Conservation (phyloP, 306 rosid genomes). For the Inga oerstediana region DNA sequence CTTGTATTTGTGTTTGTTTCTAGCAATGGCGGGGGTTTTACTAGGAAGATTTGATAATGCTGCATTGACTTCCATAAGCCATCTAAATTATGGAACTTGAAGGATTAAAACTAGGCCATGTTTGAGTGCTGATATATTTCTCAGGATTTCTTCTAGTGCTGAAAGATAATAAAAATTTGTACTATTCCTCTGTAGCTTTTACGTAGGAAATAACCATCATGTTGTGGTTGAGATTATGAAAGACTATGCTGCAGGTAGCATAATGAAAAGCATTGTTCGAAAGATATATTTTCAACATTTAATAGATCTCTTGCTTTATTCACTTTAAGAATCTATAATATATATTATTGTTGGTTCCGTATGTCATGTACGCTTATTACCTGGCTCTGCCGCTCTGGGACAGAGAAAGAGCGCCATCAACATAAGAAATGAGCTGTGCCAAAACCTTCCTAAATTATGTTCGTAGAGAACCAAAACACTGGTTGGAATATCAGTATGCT, state of each 20-base stretch:
- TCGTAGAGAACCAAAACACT: background rate
- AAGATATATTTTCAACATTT: background rate
- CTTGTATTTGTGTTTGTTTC: background rate
- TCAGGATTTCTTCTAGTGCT: background rate
- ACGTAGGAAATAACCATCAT: background rate
- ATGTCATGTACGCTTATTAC: background rate
- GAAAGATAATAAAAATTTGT: background rate
- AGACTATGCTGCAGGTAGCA: background rate
- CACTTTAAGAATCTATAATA: background rate
- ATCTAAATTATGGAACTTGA: background rate
- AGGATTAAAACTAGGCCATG: background rate
- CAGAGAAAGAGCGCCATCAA: background rate
- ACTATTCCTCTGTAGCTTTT: background rate
- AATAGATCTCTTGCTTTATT: background rate
- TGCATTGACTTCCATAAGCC: background rate
- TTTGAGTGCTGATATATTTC: background rate
- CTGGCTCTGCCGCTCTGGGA: background rate
- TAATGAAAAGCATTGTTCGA: background rate
- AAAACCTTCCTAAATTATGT: background rate
- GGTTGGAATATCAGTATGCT: background rate
- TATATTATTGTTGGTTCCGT: background rate
- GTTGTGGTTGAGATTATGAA: conserved; percentile 6
- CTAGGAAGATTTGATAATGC: background rate
- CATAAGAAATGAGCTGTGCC: conserved; percentile 3
- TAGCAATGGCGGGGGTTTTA: background rate